phyloP scores from a whole-genome alignment of 306 rosid species.

The Bauhinia variegata region DNA sequence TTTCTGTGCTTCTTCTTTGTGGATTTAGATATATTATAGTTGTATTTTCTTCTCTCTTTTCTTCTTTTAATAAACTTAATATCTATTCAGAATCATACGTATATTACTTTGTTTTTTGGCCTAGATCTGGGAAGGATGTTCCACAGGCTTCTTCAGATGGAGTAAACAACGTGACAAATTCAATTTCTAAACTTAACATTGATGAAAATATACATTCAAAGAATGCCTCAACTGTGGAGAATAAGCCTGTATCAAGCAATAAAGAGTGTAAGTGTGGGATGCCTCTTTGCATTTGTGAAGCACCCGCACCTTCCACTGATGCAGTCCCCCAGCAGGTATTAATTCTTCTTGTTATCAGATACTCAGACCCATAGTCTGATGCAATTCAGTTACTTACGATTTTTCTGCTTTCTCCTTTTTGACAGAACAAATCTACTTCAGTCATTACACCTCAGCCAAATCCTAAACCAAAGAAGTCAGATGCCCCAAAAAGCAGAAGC shows the following conservation, averaged over 20 bases:
- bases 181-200: slow-evolving; percentile 69
- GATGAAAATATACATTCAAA: slow-evolving; percentile 46
- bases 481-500: slow-evolving; percentile 59
- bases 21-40: neutral
- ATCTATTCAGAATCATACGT: slow-evolving; percentile 2
- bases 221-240: slow-evolving; percentile 45
- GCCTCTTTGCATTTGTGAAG: slow-evolving; percentile 98
- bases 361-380: neutral
- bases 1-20: slow-evolving; percentile 2
- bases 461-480: slow-evolving; percentile 81
- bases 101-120: slow-evolving; percentile 24
- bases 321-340: slow-evolving; percentile 57
- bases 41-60: slow-evolving; percentile 8
- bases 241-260: slow-evolving; percentile 41
- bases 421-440: slow-evolving; percentile 55
- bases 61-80: slow-evolving; percentile 16
- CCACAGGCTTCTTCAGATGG: slow-evolving; percentile 53
- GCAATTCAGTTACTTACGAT: slow-evolving; percentile 26
- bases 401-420: slow-evolving; percentile 27
- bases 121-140: slow-evolving; percentile 59
- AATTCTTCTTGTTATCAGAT: slow-evolving; percentile 31
- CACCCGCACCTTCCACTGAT: slow-evolving; percentile 62
- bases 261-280: slow-evolving; percentile 92
- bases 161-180: slow-evolving; percentile 52
- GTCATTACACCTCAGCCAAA: slow-evolving; percentile 51